phyloP scores from a whole-genome alignment of 2,329 filamentous ascomycete genomes.

The Endocalyx cinctus region DNA sequence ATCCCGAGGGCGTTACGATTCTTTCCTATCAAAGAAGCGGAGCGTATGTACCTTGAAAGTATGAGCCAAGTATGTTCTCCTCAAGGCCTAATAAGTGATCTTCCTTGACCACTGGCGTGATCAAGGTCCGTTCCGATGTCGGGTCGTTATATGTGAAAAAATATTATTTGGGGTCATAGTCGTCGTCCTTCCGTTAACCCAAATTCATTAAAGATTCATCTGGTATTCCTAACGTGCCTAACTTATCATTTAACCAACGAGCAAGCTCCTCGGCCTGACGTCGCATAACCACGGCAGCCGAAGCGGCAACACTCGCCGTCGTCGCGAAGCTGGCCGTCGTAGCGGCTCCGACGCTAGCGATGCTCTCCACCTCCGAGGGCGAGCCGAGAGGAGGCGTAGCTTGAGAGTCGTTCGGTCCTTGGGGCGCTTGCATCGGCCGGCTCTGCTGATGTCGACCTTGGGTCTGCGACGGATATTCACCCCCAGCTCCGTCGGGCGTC shows the following conservation, averaged over 20 bases:
- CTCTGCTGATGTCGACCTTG: slow-evolving; percentile 15
- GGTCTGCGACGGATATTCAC: slow-evolving; percentile 11
- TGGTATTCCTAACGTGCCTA: slow-evolving; percentile 49
- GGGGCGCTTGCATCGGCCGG: slow-evolving; percentile 17
- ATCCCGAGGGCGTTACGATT: too few species aligned
- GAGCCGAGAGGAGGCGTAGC: slow-evolving; percentile 29
- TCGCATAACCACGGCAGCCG: slow-evolving; percentile 47
- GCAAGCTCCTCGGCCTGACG: slow-evolving; percentile 56
- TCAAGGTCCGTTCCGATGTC: too few species aligned
- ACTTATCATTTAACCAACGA: slow-evolving; percentile 55
- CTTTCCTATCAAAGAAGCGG: too few species aligned
- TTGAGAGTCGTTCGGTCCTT: slow-evolving; percentile 18
- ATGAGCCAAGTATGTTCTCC: too few species aligned
- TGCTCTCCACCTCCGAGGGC: slow-evolving; percentile 43
- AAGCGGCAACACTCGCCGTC: slow-evolving; percentile 32
- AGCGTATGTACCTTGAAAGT: too few species aligned
- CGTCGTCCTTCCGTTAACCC: too few species aligned
- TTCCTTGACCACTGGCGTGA: too few species aligned
- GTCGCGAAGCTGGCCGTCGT: slow-evolving; percentile 37
- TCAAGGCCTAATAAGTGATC: too few species aligned
- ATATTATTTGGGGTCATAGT: slow-evolving; percentile 9
- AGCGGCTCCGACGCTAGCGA: slow-evolving; percentile 40
- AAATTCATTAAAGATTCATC: too few species aligned
- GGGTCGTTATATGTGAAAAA: slow-evolving; percentile 1
- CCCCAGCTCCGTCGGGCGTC: slow-evolving; percentile 9